Evolutionary conservation across 257 asterid genomes (phyloP).

Genomic region (Nicotiana paniculata): DNA sequence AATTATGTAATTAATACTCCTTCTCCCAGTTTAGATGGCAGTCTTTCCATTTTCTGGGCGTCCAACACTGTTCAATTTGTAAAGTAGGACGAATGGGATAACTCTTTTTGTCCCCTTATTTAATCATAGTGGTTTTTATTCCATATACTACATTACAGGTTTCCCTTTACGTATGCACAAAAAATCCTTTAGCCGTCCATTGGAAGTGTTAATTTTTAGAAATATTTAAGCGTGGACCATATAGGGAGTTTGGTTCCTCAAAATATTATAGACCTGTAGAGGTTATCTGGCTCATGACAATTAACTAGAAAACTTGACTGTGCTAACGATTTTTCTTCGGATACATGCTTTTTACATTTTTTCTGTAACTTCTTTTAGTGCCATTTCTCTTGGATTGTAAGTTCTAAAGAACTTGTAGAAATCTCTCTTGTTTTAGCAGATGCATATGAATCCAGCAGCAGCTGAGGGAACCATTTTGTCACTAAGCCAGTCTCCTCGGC

Average conservation of each 20-base stretch:
- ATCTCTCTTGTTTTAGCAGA: constrained; percentile 33
- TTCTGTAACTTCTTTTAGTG: neutral
- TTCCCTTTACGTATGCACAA: neutral
- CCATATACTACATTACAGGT: neutral
- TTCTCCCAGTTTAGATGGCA: neutral
- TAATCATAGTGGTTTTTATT: neutral
- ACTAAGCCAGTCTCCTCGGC: constrained; percentile 64
- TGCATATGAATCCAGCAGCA: constrained; percentile 75
- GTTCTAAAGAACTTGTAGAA: neutral
- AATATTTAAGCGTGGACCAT: neutral
- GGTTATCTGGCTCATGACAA: neutral
- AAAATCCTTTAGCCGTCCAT: neutral
- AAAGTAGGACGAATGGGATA: neutral
- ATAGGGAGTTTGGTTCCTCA: neutral
- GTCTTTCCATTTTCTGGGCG: neutral
- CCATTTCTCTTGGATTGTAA: neutral
- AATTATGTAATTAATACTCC: neutral
- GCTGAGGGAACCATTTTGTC: constrained; percentile 83
- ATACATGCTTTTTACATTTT: neutral
- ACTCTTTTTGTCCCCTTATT: neutral
- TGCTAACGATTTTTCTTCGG: neutral
- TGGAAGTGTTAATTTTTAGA: neutral
- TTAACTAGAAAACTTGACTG: neutral
- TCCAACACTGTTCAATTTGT: neutral
- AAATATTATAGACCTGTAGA: neutral